Conservation (phyloP, 768 basidiomycete species). For the Termitomyces bulborhizus region DNA sequence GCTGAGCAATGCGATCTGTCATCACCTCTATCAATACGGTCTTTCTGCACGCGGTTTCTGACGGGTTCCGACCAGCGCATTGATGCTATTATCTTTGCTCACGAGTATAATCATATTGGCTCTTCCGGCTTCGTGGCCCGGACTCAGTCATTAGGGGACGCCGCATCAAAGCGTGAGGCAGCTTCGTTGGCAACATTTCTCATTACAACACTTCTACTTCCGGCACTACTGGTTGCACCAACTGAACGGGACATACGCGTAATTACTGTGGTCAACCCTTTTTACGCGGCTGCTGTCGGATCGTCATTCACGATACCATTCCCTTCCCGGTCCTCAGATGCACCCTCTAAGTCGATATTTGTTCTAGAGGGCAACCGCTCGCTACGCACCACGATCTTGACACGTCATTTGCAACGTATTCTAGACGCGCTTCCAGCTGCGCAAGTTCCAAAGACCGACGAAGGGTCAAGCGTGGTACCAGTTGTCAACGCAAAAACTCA, state of each 20-base stretch:
- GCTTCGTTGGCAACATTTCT: constrained; percentile 69
- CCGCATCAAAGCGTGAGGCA: constrained; percentile 36
- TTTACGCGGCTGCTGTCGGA: constrained; percentile 76
- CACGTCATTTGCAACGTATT: constrained; percentile 78
- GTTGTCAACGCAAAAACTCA: constrained; percentile 35
- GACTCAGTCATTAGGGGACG: constrained; percentile 13
- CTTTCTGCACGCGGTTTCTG: constrained; percentile 65
- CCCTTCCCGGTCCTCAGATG: constrained; percentile 11
- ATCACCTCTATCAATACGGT: constrained; percentile 59
- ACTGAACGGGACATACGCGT: constrained; percentile 90
- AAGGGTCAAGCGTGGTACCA: constrained; percentile 28
- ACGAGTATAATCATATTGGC: constrained; percentile 69
- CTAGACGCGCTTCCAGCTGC: constrained; percentile 75
- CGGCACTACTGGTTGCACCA: constrained; percentile 74
- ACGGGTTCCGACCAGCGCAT: constrained; percentile 59
- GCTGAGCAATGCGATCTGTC: constrained; percentile 74
- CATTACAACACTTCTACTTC: constrained; percentile 72
- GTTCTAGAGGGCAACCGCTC: constrained; percentile 61
- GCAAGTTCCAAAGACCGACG: constrained; percentile 40
- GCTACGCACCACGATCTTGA: constrained; percentile 55
- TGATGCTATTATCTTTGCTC: constrained; percentile 75
- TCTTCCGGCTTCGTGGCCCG: constrained; percentile 25
- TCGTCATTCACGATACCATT: constrained; percentile 25
- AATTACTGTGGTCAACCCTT: constrained; percentile 80
- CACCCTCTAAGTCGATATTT: constrained; percentile 29